Percentiles rank a stretch among this genome's conserved stretches.
These are phyloP conservation scores for Vaccinium myrtillus DNA, from an alignment of 148 eudicot species.

Conservation along the genomic window DNA sequence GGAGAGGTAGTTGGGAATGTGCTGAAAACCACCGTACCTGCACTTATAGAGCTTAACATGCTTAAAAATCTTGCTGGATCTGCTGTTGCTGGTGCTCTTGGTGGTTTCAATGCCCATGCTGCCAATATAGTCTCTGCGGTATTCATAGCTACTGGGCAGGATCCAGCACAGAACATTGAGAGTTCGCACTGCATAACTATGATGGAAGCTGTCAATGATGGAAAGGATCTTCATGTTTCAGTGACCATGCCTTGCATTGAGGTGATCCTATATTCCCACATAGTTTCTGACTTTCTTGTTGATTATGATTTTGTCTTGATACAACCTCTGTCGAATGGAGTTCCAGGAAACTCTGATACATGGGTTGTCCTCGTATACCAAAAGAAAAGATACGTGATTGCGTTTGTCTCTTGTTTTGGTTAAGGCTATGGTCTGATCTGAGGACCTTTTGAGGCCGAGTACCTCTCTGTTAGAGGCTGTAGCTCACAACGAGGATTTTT, in stretches of 20 bases:
- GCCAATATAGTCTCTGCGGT: slow-evolving; percentile 58
- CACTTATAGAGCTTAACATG: slow-evolving; percentile 62
- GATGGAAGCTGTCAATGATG: slow-evolving; percentile 56
- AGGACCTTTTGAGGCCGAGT: background rate
- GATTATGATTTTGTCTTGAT: background rate
- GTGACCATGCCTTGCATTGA: slow-evolving; percentile 69
- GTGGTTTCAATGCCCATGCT: slow-evolving; percentile 70
- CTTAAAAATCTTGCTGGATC: slow-evolving; percentile 62
- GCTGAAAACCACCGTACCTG: slow-evolving; percentile 42
- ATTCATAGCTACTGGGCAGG: slow-evolving; percentile 64
- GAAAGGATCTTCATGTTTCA: slow-evolving; percentile 58
- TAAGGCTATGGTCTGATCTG: background rate
- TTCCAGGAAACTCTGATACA: background rate
- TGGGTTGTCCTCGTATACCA: background rate
- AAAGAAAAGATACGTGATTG: background rate
- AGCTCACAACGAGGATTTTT: background rate
- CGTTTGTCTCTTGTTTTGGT: background rate
- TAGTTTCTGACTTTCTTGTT: background rate
- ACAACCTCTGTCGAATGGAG: background rate
- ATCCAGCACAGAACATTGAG: slow-evolving; percentile 64
- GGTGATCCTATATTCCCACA: slow-evolving; percentile 26
- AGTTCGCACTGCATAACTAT: slow-evolving; percentile 67
- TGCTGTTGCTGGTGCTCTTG: slow-evolving; percentile 59
- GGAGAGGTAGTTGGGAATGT: slow-evolving; percentile 51
- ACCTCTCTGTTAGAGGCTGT: background rate